A percentile compares a stretch with the other conserved stretches of the same genome.
Conservation (phyloP, 1,139 yeast genomes). For the Kluyveromyces marxianus region DNA sequence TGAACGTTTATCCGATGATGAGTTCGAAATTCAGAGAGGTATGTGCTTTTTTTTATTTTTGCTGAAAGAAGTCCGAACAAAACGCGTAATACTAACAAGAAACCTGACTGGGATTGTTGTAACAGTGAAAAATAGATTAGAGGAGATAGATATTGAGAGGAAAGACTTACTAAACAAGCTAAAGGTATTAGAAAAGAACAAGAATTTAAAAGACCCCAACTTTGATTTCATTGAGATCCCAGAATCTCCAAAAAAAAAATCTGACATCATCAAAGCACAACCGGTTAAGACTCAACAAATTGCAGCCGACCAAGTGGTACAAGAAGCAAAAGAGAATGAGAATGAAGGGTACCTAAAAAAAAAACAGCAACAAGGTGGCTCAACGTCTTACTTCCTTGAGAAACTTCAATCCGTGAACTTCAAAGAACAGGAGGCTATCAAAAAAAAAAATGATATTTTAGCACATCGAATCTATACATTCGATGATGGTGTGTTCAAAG, state of each 20-base stretch:
- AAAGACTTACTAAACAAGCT: slow-evolving; percentile 19
- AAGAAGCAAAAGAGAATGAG: slow-evolving; percentile 5
- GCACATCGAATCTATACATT: slow-evolving; percentile 34
- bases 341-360: slow-evolving; percentile 8
- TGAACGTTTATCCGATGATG: slow-evolving; percentile 23
- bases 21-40: slow-evolving; percentile 8
- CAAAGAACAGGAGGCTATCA: slow-evolving; percentile 17
- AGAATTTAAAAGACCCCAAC: slow-evolving; percentile 18
- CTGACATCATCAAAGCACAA: not conserved
- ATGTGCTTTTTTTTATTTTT: not conserved
- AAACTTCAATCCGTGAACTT: slow-evolving; percentile 23
- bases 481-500: slow-evolving; percentile 13
- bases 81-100: no score
- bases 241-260: slow-evolving; percentile 18
- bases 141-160: slow-evolving; percentile 24
- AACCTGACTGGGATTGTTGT: no score
- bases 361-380: slow-evolving; percentile 3
- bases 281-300: not conserved
- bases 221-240: slow-evolving; percentile 19
- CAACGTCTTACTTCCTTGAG: slow-evolving; percentile 32
- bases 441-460: slow-evolving; percentile 21
- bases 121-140: slow-evolving; percentile 19
- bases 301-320: slow-evolving; percentile 1
- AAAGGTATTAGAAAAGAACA: slow-evolving; percentile 14
- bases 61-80: no score